A percentile compares a stretch with the other conserved stretches of the same genome.
These are phyloP conservation scores for Candida smagusa DNA, from an alignment of 1,139 yeast genomes.

Conservation along the genomic window DNA sequence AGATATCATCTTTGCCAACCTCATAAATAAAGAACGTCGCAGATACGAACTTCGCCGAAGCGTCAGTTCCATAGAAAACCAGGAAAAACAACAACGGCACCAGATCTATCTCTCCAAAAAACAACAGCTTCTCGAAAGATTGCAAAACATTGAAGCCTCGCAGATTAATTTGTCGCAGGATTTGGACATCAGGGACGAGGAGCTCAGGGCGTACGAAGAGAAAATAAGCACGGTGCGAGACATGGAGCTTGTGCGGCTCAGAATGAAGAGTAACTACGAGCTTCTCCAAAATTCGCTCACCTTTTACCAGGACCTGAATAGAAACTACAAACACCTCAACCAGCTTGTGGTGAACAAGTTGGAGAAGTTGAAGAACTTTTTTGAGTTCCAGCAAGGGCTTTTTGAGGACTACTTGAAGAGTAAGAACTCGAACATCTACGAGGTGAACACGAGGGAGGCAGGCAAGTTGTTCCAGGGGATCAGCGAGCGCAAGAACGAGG, in stretches of 20 bases:
- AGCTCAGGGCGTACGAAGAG: slow-evolving; percentile 29
- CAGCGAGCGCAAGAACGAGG: slow-evolving; percentile 25
- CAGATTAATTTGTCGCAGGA: slow-evolving; percentile 21
- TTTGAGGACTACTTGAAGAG: slow-evolving; percentile 23
- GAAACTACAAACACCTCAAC: slow-evolving; percentile 33
- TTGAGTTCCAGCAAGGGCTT: slow-evolving; percentile 34
- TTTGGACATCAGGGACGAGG: slow-evolving; percentile 25
- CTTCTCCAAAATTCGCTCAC: slow-evolving; percentile 29
- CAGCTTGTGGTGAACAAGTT: slow-evolving; percentile 31
- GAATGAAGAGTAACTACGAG: slow-evolving; percentile 34
- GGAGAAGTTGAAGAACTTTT: slow-evolving; percentile 38
- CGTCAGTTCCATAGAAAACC: slow-evolving; percentile 16
- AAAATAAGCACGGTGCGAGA: slow-evolving; percentile 36
- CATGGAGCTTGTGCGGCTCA: slow-evolving; percentile 33
- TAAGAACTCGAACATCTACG: slow-evolving; percentile 25
- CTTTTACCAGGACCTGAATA: slow-evolving; percentile 40
- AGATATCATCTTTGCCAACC: slow-evolving; percentile 24
- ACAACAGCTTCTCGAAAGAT: slow-evolving; percentile 22
- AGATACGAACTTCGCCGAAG: slow-evolving; percentile 19
- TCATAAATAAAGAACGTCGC: slow-evolving; percentile 25
- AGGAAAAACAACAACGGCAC: slow-evolving; percentile 14
- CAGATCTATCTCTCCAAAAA: slow-evolving; percentile 22
- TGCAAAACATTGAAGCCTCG: slow-evolving; percentile 25
- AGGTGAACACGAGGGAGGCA: slow-evolving; percentile 35
- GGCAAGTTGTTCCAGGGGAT: slow-evolving; percentile 32